Conservation (phyloP, 805 yeast genomes). For the Yamadazyma sp. region DNA sequence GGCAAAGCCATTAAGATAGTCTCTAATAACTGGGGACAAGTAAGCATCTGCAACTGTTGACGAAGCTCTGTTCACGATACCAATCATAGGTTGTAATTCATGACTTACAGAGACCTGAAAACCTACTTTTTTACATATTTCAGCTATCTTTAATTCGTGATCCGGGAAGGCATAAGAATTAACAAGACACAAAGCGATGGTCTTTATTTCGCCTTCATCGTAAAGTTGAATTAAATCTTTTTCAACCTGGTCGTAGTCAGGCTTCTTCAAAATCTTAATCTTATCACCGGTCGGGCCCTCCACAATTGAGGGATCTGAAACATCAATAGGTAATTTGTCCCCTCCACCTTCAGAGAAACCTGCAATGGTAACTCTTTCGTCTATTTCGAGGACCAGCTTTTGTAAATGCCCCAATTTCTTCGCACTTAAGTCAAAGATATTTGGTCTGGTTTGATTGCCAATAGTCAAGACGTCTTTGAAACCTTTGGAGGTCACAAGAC, state of each 20-base stretch:
- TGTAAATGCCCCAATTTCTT: conserved; percentile 70
- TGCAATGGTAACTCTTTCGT: conserved; percentile 84
- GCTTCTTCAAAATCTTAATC: conserved; percentile 30
- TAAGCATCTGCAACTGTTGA: conserved; percentile 48
- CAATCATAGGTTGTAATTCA: conserved; percentile 44
- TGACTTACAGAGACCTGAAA: conserved; percentile 42
- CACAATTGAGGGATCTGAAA: conserved; percentile 32
- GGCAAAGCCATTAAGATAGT: conserved; percentile 37
- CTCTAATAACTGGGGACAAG: conserved; percentile 38
- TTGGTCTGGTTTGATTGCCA: conserved; percentile 91
- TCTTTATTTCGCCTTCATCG: conserved; percentile 22
- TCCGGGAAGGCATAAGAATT: conserved; percentile 43
- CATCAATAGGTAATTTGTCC: conserved; percentile 20
- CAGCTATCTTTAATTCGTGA: conserved; percentile 36
- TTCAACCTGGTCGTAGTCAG: conserved; percentile 26
- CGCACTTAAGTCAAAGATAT: conserved; percentile 81
- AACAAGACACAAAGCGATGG: conserved; percentile 38
- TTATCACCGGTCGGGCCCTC: conserved; percentile 37
- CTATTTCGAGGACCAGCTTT: conserved; percentile 75
- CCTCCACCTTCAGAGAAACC: conserved; percentile 73
- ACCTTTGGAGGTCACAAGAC: conserved; percentile 83
- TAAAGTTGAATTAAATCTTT: conserved; percentile 26
- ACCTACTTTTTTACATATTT: conserved; percentile 36
- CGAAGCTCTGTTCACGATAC: conserved; percentile 40
- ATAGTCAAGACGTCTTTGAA: conserved; percentile 78